These are phyloP conservation scores for Geotrichum histeridarum DNA, from an alignment of 1,139 yeast species.

Conservation along the genomic window DNA sequence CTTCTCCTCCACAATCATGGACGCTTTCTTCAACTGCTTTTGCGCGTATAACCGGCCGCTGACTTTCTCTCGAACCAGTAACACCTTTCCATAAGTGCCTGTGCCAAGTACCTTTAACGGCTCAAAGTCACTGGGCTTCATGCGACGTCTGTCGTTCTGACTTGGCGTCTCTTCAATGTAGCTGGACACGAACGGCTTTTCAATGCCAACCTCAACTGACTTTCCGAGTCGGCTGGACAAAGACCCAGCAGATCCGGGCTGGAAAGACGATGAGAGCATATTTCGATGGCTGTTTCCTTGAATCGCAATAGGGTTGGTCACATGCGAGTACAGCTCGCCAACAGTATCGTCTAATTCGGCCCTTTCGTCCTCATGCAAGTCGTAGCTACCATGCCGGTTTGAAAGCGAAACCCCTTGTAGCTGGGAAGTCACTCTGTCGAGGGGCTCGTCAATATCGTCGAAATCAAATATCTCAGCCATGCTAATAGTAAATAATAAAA, in stretches of 20 bases:
- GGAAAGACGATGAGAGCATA: slow-evolving; percentile 12
- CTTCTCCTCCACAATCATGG: slow-evolving; percentile 49
- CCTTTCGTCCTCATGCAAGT: slow-evolving; percentile 14
- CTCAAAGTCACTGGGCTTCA: slow-evolving; percentile 56
- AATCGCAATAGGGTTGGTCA: slow-evolving; percentile 14
- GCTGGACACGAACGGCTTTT: slow-evolving; percentile 35
- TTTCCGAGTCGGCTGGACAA: slow-evolving; percentile 41
- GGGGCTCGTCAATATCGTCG: slow-evolving; percentile 17
- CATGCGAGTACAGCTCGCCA: slow-evolving; percentile 15
- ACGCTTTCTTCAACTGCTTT: slow-evolving; percentile 81
- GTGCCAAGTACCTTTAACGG: slow-evolving; percentile 79
- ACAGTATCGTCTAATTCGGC: slow-evolving; percentile 21
- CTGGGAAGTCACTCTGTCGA: slow-evolving; percentile 3
- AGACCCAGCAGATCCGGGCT: slow-evolving; percentile 22
- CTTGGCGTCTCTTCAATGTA: slow-evolving; percentile 21
- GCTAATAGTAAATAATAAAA: not conserved
- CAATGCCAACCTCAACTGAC: slow-evolving; percentile 47
- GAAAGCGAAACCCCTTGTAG: slow-evolving; percentile 8
- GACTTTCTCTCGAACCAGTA: slow-evolving; percentile 61
- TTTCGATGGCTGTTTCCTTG: slow-evolving; percentile 19
- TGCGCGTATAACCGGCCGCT: slow-evolving; percentile 78
- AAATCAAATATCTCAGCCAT: slow-evolving; percentile 19
- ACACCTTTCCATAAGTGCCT: slow-evolving; percentile 88
- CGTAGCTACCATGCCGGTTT: not conserved
- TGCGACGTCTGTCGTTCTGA: slow-evolving; percentile 21